Base-by-base conservation (phyloP, 2,329 filamentous ascomycete species). In the Fusarium albosuccineum region DNA sequence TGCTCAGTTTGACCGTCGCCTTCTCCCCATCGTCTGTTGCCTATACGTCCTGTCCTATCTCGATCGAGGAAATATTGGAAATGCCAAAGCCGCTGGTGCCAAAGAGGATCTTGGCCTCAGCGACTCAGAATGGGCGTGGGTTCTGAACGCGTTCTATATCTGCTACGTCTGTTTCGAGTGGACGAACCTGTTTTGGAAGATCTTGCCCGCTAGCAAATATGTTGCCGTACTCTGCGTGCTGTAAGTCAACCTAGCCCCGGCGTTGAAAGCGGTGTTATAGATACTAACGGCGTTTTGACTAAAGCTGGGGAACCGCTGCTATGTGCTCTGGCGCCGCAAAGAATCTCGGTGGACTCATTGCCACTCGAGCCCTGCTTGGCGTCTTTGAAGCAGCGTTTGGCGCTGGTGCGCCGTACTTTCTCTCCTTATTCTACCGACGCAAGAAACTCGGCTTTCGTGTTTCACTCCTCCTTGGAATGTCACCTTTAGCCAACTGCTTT, bases 11-110 rank as follows among this genome's bases (percentile, higher is more conserved):
- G 62, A 65, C 30, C 59, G 58, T 10, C 48, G 58, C 4, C 41
- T 65, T 11, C 53, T 65, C 10, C 62, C 62, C 2, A 51, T 65
- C 9, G 40, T 65, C 2, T 66, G 63, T 26, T 64, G 56, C 16
- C 57, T 66, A 3, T 66, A 66, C 45, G 41, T 66, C 14, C 16
- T 66, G 4, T 66, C 64, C n/a, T 66, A 66, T 39, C 45, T 65
- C 27, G 62, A 65, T 37, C 58, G 62, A 14, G 62, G 62, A 16
- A 65, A 65, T 34, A 58, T 62, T 8, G 62, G 62, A 22, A 65
- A 65, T 16, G 62, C 62, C 9, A 65, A 65, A 40, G 46, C 62
- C 2, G 64, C 64, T 10, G 64, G 64, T 1, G 60, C 60, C 6
- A 45, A 55, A 26, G 64, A 66, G 7, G 60, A 44, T 5, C 57